Evolutionary conservation across 1,284 basidiomycete species (phyloP).

Genomic region (Butyriboletus regius): DNA sequence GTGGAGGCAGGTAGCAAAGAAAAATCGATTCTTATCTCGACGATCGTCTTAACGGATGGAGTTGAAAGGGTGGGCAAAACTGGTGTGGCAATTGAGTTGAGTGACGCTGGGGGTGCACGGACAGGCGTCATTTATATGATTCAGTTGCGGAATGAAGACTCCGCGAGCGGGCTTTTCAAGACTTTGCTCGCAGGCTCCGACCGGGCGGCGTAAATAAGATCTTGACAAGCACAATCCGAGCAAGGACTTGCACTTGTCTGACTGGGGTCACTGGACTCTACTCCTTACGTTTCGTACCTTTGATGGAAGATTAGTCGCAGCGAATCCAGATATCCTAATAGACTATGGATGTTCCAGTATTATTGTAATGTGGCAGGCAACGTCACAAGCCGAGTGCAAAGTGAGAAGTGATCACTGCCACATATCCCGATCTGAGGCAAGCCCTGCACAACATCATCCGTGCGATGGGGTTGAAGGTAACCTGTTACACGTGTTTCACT

Average conservation of each 20-base stretch:
- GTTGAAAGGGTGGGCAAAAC: slow-evolving; percentile 97
- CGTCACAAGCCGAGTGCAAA: slow-evolving; percentile 49
- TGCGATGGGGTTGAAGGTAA: slow-evolving; percentile 59
- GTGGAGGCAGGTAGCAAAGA: slow-evolving; percentile 81
- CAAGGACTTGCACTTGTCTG: background rate
- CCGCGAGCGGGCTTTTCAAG: slow-evolving; percentile 79
- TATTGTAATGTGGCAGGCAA: slow-evolving; percentile 12
- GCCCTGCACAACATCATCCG: slow-evolving; percentile 62
- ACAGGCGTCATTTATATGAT: slow-evolving; percentile 99
- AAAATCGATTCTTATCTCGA: slow-evolving; percentile 79
- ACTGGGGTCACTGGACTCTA: background rate
- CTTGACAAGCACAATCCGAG: background rate
- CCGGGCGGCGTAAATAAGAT: slow-evolving; percentile 32
- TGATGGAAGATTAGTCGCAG: background rate
- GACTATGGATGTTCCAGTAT: slow-evolving; percentile 1
- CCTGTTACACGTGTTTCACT: slow-evolving; percentile 45
- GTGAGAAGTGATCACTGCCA: slow-evolving; percentile 81
- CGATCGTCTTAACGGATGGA: slow-evolving; percentile 90
- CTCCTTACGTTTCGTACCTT: slow-evolving; percentile 1
- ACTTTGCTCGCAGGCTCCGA: slow-evolving; percentile 84
- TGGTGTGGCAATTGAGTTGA: slow-evolving; percentile 92
- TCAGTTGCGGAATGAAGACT: slow-evolving; percentile 81
- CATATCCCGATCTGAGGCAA: slow-evolving; percentile 74
- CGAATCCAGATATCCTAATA: slow-evolving; percentile 11
- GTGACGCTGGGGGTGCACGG: slow-evolving; percentile 71